phyloP scores from a whole-genome alignment of 2,329 filamentous ascomycete genomes.

The Colletotrichum tamarilloi region DNA sequence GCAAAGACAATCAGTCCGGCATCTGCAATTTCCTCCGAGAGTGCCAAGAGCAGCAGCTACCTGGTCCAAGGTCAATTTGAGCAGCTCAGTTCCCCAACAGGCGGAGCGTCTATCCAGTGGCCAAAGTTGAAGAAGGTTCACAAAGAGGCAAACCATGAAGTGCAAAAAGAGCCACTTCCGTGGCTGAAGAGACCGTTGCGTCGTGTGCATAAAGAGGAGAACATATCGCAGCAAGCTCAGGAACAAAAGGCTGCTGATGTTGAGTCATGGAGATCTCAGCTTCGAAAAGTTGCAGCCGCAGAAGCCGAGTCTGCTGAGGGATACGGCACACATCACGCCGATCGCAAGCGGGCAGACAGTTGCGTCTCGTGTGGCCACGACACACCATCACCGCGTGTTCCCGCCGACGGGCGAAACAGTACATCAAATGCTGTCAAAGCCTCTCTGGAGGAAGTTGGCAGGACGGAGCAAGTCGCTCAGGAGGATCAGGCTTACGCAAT shows the following conservation, averaged over 20 bases:
- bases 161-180: constrained; percentile 3
- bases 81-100: not conserved
- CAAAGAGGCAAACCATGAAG: not conserved
- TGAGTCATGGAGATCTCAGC: constrained; percentile 27
- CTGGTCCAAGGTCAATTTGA: not conserved
- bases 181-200: constrained; percentile 27
- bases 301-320: not conserved
- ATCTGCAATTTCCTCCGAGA: not conserved
- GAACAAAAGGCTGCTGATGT: constrained; percentile 2
- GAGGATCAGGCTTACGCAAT: not conserved
- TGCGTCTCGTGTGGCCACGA: constrained; percentile 8
- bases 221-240: constrained; percentile 14
- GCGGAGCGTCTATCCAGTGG: constrained; percentile 16
- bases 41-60: not conserved
- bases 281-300: constrained; percentile 7
- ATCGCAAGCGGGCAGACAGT: constrained; percentile 14
- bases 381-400: not conserved
- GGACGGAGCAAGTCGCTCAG: not conserved
- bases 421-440: not conserved
- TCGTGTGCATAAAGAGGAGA: constrained; percentile 28
- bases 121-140: constrained; percentile 30
- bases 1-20: not conserved
- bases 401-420: not conserved
- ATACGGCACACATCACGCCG: not conserved
- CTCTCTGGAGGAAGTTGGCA: not conserved